These are phyloP conservation scores for Thelephora ganbajun DNA, from an alignment of 768 basidiomycete species.

Conservation along the genomic window DNA sequence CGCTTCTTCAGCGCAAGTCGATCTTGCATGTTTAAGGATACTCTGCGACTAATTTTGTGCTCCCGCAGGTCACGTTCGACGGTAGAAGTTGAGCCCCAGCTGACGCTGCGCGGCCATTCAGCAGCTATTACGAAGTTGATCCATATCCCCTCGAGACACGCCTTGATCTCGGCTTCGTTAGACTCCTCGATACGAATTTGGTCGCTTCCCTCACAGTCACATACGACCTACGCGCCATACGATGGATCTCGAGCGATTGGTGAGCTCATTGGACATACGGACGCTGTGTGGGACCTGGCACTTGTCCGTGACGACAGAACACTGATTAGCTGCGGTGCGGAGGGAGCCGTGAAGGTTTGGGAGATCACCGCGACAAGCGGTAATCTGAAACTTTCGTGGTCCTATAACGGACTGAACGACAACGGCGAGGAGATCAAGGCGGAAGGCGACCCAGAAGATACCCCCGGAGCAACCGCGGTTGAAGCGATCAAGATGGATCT, in stretches of 20 bases:
- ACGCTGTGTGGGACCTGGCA: conserved; percentile 93
- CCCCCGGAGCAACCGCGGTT: conserved; percentile 64
- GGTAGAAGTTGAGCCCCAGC: conserved; percentile 84
- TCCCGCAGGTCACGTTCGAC: conserved; percentile 43
- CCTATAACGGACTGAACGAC: conserved; percentile 52
- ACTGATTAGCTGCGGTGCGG: conserved; percentile 82
- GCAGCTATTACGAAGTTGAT: conserved; percentile 80
- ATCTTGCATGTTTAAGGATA: conserved; percentile 5
- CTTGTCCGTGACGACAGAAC: conserved; percentile 73
- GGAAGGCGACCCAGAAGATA: conserved; percentile 17
- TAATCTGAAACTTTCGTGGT: conserved; percentile 66
- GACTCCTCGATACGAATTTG: conserved; percentile 91
- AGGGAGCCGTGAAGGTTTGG: conserved; percentile 91
- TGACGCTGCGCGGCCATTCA: conserved; percentile 89
- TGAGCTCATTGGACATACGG: conserved; percentile 83
- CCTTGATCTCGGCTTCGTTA: conserved; percentile 83
- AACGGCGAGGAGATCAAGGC: conserved; percentile 36
- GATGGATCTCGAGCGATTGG: conserved; percentile 68
- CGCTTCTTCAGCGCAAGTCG: conserved; percentile 62
- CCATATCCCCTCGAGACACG: conserved; percentile 58
- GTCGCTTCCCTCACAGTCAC: conserved; percentile 60
- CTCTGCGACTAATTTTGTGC: conserved; percentile 6
- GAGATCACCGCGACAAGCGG: conserved; percentile 61
- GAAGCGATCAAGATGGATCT: conserved; percentile 73
- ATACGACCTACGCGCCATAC: conserved; percentile 86